These are phyloP conservation scores for Westerdykella sp. DNA, from an alignment of 2,329 filamentous ascomycete species.

Conservation along the genomic window DNA sequence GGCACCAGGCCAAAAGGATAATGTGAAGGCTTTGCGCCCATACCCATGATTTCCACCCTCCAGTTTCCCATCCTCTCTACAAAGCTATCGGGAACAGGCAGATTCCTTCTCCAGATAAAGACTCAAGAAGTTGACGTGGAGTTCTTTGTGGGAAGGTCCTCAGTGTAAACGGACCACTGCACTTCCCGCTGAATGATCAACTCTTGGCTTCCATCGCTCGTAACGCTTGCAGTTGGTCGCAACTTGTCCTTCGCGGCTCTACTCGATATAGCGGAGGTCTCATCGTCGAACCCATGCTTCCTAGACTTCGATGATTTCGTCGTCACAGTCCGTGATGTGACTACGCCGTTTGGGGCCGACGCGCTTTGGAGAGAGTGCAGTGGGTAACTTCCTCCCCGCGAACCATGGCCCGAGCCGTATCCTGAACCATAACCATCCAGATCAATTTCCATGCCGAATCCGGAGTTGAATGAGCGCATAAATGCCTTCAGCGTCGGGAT, in stretches of 20 bases:
- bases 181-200: conserved; percentile 4
- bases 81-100: too few species aligned
- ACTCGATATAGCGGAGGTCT: neutral
- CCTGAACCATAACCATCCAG: conserved; percentile 3
- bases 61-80: too few species aligned
- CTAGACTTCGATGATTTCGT: neutral
- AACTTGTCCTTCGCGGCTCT: neutral
- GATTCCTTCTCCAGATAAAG: too few species aligned
- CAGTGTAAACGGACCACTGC: conserved; percentile 2
- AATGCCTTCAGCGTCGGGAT: conserved; percentile 25
- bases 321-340: neutral
- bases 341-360: neutral
- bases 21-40: too few species aligned
- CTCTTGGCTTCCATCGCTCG: conserved; percentile 4
- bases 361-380: conserved; percentile 1
- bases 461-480: conserved; percentile 10
- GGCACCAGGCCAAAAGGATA: neutral
- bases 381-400: conserved; percentile 1
- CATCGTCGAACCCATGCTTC: too few species aligned
- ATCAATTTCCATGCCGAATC: conserved; percentile 9
- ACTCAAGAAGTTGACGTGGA: neutral
- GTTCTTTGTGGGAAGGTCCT: neutral
- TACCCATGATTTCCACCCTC: too few species aligned
- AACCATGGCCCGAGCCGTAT: neutral
- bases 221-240: neutral